Percentiles rank a stretch among this genome's conserved stretches.
These are phyloP conservation scores for Aspergillus sp. DNA, from an alignment of 2,329 filamentous ascomycete genomes.

Conservation along the genomic window DNA sequence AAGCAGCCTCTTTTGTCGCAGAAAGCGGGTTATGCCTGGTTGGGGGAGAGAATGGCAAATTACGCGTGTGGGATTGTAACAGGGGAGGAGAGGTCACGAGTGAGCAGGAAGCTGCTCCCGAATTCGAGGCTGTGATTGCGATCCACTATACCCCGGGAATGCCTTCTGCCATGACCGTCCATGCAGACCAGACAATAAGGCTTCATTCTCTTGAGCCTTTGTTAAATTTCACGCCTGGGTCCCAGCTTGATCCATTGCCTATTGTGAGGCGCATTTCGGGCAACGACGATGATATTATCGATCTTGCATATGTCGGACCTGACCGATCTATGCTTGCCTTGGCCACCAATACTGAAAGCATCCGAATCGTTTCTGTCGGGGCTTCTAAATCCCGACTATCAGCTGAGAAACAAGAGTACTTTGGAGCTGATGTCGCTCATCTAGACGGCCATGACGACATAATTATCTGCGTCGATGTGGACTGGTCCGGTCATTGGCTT, in stretches of 20 bases:
- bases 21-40: conserved; percentile 74
- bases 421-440: conserved; percentile 83
- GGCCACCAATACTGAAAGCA: conserved; percentile 91
- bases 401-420: conserved; percentile 57
- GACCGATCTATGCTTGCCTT: conserved; percentile 81
- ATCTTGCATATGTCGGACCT: conserved; percentile 79
- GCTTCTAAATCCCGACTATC: conserved; percentile 30
- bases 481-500: conserved; percentile 97
- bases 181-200: conserved; percentile 84
- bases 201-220: conserved; percentile 61
- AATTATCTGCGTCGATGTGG: conserved; percentile 87
- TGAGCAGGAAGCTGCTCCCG: conserved; percentile 63
- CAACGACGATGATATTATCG: conserved; percentile 96
- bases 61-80: conserved; percentile 80
- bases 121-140: conserved; percentile 68
- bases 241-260: conserved; percentile 58
- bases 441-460: conserved; percentile 93
- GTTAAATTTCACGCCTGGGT: conserved; percentile 33
- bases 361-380: conserved; percentile 76
- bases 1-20: conserved; percentile 76
- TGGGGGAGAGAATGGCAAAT: conserved; percentile 76
- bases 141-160: conserved; percentile 66
- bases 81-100: conserved; percentile 76
- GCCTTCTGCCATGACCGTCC: conserved; percentile 74
- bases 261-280: conserved; percentile 81